phyloP scores from a whole-genome alignment of 345 rosid species.

The Populus deltoides region DNA sequence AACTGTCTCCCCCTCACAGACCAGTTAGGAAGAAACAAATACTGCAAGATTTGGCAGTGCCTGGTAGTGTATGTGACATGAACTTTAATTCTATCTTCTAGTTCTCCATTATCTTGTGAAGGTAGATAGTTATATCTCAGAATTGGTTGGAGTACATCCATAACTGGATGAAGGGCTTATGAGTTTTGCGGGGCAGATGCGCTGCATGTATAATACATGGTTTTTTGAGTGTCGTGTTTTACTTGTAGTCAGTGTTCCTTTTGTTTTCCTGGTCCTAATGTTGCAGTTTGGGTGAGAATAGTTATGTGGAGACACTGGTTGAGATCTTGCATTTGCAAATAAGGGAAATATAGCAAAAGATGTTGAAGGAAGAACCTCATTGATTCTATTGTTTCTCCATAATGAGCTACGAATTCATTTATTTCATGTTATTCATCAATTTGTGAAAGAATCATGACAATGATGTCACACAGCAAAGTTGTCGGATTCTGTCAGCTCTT shows the following conservation, averaged over 20 bases:
- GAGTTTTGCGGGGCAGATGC: constrained; percentile 28
- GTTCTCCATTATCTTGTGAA: constrained; percentile 19
- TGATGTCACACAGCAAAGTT: too few relatives aligned
- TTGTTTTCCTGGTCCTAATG: constrained; percentile 17
- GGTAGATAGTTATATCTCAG: constrained; percentile 29
- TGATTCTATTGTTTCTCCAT: too few relatives aligned
- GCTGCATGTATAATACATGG: constrained; percentile 47
- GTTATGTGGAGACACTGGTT: constrained; percentile 16
- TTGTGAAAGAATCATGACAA: not conserved
- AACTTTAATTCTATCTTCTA: constrained; percentile 5
- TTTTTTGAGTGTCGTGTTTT: constrained; percentile 22
- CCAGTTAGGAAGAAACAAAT: constrained; percentile 43
- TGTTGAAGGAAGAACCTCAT: not conserved
- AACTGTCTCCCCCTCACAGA: constrained; percentile 39
- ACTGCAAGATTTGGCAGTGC: constrained; percentile 9
- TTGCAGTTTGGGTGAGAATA: constrained; percentile 21
- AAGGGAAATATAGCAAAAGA: constrained; percentile 24
- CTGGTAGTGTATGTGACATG: constrained; percentile 15
- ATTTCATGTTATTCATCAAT: not conserved
- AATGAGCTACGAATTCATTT: too few relatives aligned
- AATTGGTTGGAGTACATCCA: constrained; percentile 14
- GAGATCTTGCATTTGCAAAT: constrained; percentile 47
- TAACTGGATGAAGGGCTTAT: constrained; percentile 31
- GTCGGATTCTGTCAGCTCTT: too few relatives aligned
- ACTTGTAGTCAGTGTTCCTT: constrained; percentile 28